Base-by-base conservation (phyloP, 2,329 filamentous ascomycete species). In the Nemania sp. region DNA sequence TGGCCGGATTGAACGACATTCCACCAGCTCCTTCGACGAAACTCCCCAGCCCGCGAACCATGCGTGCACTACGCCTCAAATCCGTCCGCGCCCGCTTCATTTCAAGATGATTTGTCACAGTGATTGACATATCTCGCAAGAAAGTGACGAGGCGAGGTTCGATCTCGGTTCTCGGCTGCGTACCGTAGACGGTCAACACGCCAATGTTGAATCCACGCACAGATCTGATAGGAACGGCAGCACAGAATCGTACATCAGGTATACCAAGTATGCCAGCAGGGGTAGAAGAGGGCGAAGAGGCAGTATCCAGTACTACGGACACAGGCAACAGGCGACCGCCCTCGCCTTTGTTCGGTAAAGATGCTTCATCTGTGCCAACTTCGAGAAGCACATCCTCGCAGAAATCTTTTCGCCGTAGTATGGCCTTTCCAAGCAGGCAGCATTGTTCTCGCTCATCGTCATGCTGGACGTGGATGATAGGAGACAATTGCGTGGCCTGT, bases 401-500 rank as follows among this genome's bases (percentile, higher is more conserved):
- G 3, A 73, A 61, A 22, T 65, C 64, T 31, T 56, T 53, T 1
- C 58, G 31, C 11, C 70, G 63, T 3, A 68, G 69, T 6, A 72
- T 64, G 22, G 66, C 66, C 4, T 62, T 66, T 1, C 68, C 66
- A 44, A 66, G 65, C 2, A 69, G 61, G 61, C 64, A 63, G 2
- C 66, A 42, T 14, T 61, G 41, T 41, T 57, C 53, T 5, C 15
- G 47, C 20, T 53, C 51, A 1, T 39, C 22, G 8, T 33, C 17
- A 81, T 28, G 26, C 11, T 11, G 6, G 11, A 11, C 6, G 6
- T 28, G 26, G 26, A 28, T 28, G 26, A 28, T 61, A 0, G 72
- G 73, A 2, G 74, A 66, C 1, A 67, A 69, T 1, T 70, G 69
- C 1, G 78, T 78, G 5, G 78, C 77, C 56, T 82, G 80, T 48